Evolutionary conservation across 2,329 filamentous ascomycete genomes (phyloP), one percentile per base, ranked within the genome.

Genomic region (Paracorniculantispora psalliotae): DNA sequence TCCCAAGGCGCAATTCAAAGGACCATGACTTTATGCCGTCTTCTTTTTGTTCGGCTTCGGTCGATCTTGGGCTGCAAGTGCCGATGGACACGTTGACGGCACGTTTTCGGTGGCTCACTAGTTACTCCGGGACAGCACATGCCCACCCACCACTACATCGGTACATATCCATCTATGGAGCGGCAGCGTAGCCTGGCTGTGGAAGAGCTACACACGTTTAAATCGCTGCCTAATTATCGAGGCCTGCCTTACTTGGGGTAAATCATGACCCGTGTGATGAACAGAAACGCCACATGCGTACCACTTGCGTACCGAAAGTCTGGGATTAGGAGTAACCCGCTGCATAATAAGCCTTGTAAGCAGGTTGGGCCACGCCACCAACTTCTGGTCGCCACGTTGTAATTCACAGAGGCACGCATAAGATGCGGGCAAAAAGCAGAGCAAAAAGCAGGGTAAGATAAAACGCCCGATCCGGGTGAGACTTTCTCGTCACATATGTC

Each of bases 11-110:
- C 55, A 51, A 33, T 30, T 25, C 33, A 39, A 26, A 47, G 9
- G 54, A 33, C 26, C 46, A 43, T 41, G 23, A 49, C 44, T 25
- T 19, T 28, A 5, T 55, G 35, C 33, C 35, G 37, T 41, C 28
- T 37, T 52, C 12, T 53, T 41, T 19, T 13, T 25, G 43, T 35
- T 23, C 37, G 17, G 37, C 47, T 59, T 46, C 25, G 48, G 48
- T 28, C 39, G 56, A 59, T 59, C 48, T 30, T 19, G 28, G 19
- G 26, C 48, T 52, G 56, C 56, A 59, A 59, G 48, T 59, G 56
- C 48, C 56, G 56, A 57, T 51, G 55, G 19, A 35, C 55, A 57
- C 46, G 47, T 57, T 44, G 37, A 35, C n/a, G 35, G 47, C 55
- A 57, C 55, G 47, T 51, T 57, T 57, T 50, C 35, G n/a, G 55